Evolutionary conservation across 164 flowering plant genomes (phyloP).

Genomic region (Dillenia turbinata): DNA sequence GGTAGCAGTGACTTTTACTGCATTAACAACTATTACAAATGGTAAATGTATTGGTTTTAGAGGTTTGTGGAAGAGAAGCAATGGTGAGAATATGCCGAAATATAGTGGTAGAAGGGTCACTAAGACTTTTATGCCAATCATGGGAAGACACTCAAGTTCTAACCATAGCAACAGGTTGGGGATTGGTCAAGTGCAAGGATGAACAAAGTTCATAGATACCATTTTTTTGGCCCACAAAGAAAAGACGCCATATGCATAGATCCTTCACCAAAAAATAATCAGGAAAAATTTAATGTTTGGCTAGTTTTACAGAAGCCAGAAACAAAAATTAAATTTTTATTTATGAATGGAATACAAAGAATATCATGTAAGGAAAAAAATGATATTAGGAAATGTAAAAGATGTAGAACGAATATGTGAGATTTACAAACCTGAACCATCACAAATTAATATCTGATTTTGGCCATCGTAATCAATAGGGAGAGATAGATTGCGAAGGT

Average conservation of each 20-base stretch:
- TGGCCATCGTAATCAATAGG: not conserved
- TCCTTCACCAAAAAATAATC: constrained; percentile 14
- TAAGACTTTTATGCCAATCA: constrained; percentile 7
- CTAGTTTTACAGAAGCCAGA: not conserved
- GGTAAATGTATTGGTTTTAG: not conserved
- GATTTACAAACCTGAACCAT: not conserved
- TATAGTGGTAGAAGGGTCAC: not conserved
- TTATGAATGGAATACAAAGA: not conserved
- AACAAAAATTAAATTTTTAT: constrained; percentile 4
- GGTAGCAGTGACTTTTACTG: not conserved
- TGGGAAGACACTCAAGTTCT: not conserved
- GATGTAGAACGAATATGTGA: not conserved
- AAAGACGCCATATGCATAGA: not conserved
- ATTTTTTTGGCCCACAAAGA: not conserved
- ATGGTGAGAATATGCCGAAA: not conserved
- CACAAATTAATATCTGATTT: not conserved
- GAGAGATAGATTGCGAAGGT: not conserved
- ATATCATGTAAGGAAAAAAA: not conserved
- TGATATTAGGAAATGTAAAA: not conserved
- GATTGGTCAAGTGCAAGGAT: not conserved
- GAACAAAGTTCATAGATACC: not conserved
- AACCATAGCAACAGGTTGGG: not conserved
- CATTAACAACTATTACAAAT: not conserved
- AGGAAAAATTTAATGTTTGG: constrained; percentile 3
- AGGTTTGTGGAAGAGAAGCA: not conserved